A percentile compares a stretch with the other conserved stretches of the same genome.
These are phyloP conservation scores for Cicer pinnatifidum DNA, from an alignment of 306 rosid species.

Conservation along the genomic window DNA sequence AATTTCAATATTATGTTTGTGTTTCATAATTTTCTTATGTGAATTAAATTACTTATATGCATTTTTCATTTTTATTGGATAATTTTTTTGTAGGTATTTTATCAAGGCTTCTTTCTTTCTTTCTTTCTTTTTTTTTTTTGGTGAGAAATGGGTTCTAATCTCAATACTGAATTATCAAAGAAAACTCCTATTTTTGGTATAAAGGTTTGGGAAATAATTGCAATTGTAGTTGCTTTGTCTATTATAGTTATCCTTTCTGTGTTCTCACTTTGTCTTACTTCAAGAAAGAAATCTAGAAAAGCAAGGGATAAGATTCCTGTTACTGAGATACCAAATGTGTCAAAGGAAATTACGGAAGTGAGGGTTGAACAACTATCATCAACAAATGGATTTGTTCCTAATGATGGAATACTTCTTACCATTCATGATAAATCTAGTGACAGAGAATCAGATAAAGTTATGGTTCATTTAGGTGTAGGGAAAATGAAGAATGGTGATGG, in stretches of 20 bases:
- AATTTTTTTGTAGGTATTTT: conserved; percentile 47
- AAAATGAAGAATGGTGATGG: conserved; percentile 67
- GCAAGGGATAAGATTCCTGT: conserved; percentile 56
- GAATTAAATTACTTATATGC: conserved; percentile 27
- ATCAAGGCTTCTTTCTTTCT: conserved; percentile 17
- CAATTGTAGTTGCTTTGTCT: conserved; percentile 75
- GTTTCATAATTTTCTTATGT: conserved; percentile 32
- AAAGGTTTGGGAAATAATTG: conserved; percentile 88
- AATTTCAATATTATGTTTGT: conserved; percentile 35
- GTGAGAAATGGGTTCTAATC: conserved; percentile 64
- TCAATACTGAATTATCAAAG: conserved; percentile 73
- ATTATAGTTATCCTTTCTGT: conserved; percentile 69
- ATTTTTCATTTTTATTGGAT: conserved; percentile 15
- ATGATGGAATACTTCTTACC: conserved; percentile 83
- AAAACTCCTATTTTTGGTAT: conserved; percentile 63
- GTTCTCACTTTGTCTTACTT: conserved; percentile 76
- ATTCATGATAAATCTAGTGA: conserved; percentile 81
- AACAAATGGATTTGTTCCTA: conserved; percentile 68
- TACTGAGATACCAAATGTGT: conserved; percentile 80
- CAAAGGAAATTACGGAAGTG: conserved; percentile 92
- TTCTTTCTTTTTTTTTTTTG: no score
- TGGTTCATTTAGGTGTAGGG: conserved; percentile 79
- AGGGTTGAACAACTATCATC: conserved; percentile 78
- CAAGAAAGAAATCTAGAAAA: conserved; percentile 72
- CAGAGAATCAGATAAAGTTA: conserved; percentile 75